A percentile compares a stretch with the other conserved stretches of the same genome.
These are phyloP conservation scores for Asterochloris erici DNA, from an alignment of 139 green algal genomes.

Conservation along the genomic window DNA sequence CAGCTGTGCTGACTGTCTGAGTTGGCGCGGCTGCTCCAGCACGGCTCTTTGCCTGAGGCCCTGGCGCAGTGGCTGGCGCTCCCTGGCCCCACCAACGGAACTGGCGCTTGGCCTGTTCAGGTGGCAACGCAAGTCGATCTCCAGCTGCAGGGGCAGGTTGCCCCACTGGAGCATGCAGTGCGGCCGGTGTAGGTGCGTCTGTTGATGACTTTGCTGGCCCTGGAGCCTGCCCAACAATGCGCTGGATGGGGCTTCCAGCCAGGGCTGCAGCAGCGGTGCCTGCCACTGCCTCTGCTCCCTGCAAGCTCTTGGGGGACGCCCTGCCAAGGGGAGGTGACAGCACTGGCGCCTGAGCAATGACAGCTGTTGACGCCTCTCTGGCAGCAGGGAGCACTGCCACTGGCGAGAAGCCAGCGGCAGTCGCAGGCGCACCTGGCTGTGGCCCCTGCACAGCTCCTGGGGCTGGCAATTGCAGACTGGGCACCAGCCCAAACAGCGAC, in stretches of 20 bases:
- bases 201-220: neutral
- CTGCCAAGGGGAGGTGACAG: neutral
- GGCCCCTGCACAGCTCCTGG: neutral
- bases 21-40: too few species aligned
- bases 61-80: neutral
- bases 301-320: neutral
- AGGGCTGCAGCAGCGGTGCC: neutral
- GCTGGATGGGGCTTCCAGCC: too few species aligned
- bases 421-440: neutral
- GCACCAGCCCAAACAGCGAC: neutral
- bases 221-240: neutral
- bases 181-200: neutral
- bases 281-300: neutral
- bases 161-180: neutral
- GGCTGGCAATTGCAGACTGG: neutral
- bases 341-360: neutral
- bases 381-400: neutral
- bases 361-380: neutral
- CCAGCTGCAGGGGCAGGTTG: neutral
- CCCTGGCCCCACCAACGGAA: neutral
- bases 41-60: too few species aligned
- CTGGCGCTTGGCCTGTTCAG: too few species aligned
- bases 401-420: neutral
- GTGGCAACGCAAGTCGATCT: neutral
- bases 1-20: too few species aligned